Evolutionary conservation across 2,329 filamentous ascomycete genomes (phyloP), one percentile per base, ranked within the genome.

Genomic region (Aphanoascus verrucosus): DNA sequence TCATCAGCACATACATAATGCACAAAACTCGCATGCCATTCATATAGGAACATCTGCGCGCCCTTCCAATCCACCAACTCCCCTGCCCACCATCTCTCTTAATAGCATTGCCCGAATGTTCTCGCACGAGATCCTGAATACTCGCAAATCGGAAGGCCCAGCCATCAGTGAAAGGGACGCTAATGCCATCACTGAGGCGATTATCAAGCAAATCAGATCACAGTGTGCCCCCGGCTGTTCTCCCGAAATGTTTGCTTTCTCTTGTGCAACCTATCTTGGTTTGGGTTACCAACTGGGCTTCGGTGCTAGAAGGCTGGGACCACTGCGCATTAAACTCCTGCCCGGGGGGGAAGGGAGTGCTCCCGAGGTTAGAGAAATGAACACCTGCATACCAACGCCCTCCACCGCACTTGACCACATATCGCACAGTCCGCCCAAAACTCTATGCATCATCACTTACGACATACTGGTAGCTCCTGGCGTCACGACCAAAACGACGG

Each of bases 231-330:
- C 63, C 4, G 61, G 63, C 4, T 45, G 66, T 1, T 59, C 67
- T 5, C 46, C 55, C 11, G 56, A 58, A 1, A 56, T 59, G 1
- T 54, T 63, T 17, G 59, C 61, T 1, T 55, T 64, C 2, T 61
- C 67, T 32, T 59, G 67, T 32, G 68, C 66, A 5, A 60, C 68
- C 2, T 64, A 66, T 46, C 64, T 72, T 14, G 69, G 69, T 8
- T 53, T 72, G 5, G 66, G 65, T 1, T 62, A 65, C 20, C 61
- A 67, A 40, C 63, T 71, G 19, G 69, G 69, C 1, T 54, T 67
- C 6, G 52, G 59, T 17, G 57, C 63, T 6, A 61, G 56, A n/a
- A 55, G 54, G 12, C 59, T 60, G n/a, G 59, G 58, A 7, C 53
- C 59, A 3, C 55, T 70, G n/a, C 56, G 57, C 4, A 59, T 70